phyloP scores from a whole-genome alignment of 192 early-diverging fungal species.

The Paraglomus occultum region DNA sequence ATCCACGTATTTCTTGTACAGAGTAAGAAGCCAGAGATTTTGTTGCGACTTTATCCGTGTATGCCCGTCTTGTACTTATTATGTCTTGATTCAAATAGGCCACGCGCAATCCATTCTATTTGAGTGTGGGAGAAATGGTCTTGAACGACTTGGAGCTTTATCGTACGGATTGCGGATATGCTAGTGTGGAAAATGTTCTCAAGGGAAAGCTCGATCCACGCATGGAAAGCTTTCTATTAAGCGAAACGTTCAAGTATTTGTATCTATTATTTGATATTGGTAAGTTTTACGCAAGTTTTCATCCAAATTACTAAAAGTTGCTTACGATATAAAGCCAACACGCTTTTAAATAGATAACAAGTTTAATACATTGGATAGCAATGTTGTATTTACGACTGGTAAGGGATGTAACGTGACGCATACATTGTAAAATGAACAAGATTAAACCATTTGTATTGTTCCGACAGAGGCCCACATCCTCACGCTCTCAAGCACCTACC shows the following conservation, averaged over 20 bases:
- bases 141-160: conserved; percentile 73
- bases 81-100: conserved; percentile 45
- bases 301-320: too few relatives aligned
- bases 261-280: conserved; percentile 90
- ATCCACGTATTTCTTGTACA: conserved; percentile 90
- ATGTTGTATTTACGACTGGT: conserved; percentile 88
- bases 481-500: conserved; percentile 35
- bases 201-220: conserved; percentile 69
- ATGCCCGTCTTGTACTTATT: background rate
- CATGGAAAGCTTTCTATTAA: conserved; percentile 94
- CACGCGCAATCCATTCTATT: conserved; percentile 86
- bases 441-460: background rate
- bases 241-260: conserved; percentile 97
- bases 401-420: conserved; percentile 21
- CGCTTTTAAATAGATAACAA: conserved; percentile 52
- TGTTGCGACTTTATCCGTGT: background rate
- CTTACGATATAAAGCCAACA: background rate
- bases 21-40: conserved; percentile 37
- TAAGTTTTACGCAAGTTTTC: conserved; percentile 31
- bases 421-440: background rate
- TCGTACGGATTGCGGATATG: conserved; percentile 81
- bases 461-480: conserved; percentile 59
- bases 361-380: conserved; percentile 67
- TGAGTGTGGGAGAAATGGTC: conserved; percentile 86
- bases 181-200: conserved; percentile 62